Conservation (phyloP, 208 protist genomes). For the Crithidia expoeki region DNA sequence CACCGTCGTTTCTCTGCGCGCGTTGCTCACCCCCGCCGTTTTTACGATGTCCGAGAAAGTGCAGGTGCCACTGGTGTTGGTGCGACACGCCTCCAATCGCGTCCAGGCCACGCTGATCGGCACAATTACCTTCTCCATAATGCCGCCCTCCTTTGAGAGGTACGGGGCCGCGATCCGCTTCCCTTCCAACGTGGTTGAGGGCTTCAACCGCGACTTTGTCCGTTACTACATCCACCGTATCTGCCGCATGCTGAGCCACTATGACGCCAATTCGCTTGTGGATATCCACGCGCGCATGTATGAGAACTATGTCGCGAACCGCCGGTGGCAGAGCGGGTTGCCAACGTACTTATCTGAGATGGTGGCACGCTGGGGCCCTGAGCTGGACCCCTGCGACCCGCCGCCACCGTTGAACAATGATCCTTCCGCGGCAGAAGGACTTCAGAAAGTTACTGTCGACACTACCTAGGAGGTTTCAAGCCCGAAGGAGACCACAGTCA, state of each 20-base stretch:
- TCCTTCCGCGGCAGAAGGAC: not conserved
- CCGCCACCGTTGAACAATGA: constrained; percentile 25
- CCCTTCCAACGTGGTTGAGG: constrained; percentile 28
- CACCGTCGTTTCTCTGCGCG: constrained; percentile 63
- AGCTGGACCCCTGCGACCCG: constrained; percentile 37
- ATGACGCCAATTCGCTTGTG: constrained; percentile 73
- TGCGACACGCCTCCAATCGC: constrained; percentile 44
- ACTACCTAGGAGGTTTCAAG: not conserved
- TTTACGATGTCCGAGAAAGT: constrained; percentile 72
- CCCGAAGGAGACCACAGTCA: not conserved
- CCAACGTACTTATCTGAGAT: constrained; percentile 51
- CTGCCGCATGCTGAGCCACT: constrained; percentile 52
- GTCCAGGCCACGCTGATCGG: constrained; percentile 56
- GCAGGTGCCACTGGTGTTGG: constrained; percentile 69
- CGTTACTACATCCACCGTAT: constrained; percentile 77
- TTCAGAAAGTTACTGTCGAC: not conserved
- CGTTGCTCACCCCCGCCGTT: constrained; percentile 70
- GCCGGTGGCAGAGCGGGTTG: constrained; percentile 49
- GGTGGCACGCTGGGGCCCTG: constrained; percentile 63
- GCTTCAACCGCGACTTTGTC: constrained; percentile 62
- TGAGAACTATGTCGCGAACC: constrained; percentile 57
- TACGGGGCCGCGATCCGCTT: constrained; percentile 55
- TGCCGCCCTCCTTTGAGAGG: constrained; percentile 61
- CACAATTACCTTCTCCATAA: constrained; percentile 64
- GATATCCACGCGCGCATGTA: constrained; percentile 67